Evolutionary conservation across 768 basidiomycete genomes (phyloP), one percentile per base, ranked within the genome.

Genomic region (Mycena rosella): DNA sequence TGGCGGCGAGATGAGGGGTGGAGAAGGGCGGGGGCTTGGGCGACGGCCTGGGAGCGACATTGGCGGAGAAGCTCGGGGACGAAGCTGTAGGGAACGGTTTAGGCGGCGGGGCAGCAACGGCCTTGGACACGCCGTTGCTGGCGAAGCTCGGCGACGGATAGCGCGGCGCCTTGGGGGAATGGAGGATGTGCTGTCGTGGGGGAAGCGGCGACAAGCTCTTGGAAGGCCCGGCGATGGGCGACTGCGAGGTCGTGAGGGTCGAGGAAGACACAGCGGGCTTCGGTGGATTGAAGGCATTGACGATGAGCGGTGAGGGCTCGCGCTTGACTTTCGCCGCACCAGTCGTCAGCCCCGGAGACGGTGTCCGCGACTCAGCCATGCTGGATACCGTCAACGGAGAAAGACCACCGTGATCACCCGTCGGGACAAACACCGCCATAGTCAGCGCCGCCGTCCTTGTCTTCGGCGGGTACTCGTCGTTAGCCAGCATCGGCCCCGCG

Each of bases 351-450:
- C 40, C 24, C 10, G 68, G 63, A 2, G 68, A 65, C 7, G 68
- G 68, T n/a, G 68, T 70, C 2, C 63, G 58, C 13, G 68, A 69
- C 14, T 49, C 51, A 0, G 58, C 40, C n/a, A 18, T 18, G 11
- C 58, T 65, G 3, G 62, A 38, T 0, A 60, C 63, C 7, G 53
- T 58, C 9, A 71, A 54, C 24, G 70, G 70, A 0, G 70, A 71
- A 17, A 71, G 62, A 1, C 45, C 55, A 42, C 22, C 65, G 22
- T 54, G 40, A 11, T 14, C 34, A 7, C 52, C 59, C 1, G 58
- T 53, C 26, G 56, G n/a, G 1, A 54, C 54, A 18, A 71, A 71
- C 5, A 65, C 26, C 9, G 51, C 15, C 58, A 67, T 55, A 18
- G 24, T 63, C 11, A 70, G 47, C 47, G 63, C 26, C 27, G 30